phyloP scores from a whole-genome alignment of 176 grass and related monocot genomes.

The Thalia dealbata region DNA sequence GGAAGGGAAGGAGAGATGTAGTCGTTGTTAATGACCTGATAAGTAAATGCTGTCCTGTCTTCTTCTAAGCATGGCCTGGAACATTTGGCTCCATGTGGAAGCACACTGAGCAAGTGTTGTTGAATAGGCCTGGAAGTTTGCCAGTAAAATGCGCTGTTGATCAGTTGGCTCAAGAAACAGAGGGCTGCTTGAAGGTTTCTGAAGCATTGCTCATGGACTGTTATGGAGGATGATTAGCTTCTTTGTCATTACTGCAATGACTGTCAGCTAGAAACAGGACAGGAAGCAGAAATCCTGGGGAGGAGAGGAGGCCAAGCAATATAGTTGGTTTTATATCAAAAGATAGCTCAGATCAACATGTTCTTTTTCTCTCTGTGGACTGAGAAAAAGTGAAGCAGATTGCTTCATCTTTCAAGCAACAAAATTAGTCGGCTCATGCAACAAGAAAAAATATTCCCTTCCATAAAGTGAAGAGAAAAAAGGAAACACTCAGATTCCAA shows the following conservation, averaged over 20 bases:
- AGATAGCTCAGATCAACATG: too few relatives aligned
- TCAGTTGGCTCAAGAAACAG: not conserved
- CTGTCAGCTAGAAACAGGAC: constrained; percentile 3
- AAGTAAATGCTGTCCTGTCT: not conserved
- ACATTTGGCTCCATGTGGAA: constrained; percentile 4
- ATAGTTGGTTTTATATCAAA: too few relatives aligned
- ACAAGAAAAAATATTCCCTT: not conserved
- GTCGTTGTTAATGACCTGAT: not conserved
- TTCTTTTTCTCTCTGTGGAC: too few relatives aligned
- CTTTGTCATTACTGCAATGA: constrained; percentile 2
- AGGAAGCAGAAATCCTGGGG: not conserved
- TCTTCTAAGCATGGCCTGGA: not conserved
- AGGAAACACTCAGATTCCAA: not conserved
- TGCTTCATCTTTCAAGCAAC: not conserved
- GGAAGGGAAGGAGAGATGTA: not conserved
- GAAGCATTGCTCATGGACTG: not conserved
- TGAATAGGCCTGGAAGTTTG: constrained; percentile 1
- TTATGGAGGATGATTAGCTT: constrained; percentile 8
- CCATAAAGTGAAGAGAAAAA: not conserved
- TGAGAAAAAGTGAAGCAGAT: too few relatives aligned
- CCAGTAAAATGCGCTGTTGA: not conserved
- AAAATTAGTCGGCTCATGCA: not conserved
- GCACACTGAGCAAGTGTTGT: not conserved
- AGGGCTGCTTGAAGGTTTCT: not conserved
- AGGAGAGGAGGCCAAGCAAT: not conserved